phyloP scores from a whole-genome alignment of 805 yeast genomes.

The Wickerhamomyces bisporus region DNA sequence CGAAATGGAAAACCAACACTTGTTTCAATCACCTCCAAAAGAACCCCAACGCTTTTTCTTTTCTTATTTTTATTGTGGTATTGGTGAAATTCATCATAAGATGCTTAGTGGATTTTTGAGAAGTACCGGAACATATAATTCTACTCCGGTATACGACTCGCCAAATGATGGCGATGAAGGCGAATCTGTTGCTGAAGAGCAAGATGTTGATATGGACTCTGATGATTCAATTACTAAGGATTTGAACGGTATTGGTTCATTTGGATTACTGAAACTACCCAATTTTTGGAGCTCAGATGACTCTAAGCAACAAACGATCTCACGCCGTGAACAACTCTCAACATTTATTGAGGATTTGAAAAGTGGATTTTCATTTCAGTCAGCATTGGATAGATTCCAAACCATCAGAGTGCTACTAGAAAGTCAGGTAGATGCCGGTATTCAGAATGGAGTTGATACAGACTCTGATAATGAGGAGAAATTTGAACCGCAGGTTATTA shows the following conservation, averaged over 20 bases:
- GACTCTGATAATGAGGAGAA: constrained; percentile 36
- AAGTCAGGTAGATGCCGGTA: constrained; percentile 25
- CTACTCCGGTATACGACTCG: too few species aligned
- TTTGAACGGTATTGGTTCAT: constrained; percentile 47
- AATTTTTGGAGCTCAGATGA: constrained; percentile 14
- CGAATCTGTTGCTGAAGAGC: not conserved
- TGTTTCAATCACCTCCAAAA: too few species aligned
- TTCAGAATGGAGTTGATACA: constrained; percentile 25
- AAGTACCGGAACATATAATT: too few species aligned
- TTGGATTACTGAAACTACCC: constrained; percentile 18
- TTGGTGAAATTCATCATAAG: too few species aligned
- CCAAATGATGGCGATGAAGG: not conserved
- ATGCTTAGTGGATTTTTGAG: constrained; percentile 1
- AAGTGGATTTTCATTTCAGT: constrained; percentile 42
- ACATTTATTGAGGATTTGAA: constrained; percentile 30
- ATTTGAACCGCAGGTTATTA: constrained; percentile 54
- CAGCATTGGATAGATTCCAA: constrained; percentile 50
- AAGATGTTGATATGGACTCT: constrained; percentile 7
- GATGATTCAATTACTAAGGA: constrained; percentile 39
- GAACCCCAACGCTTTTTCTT: too few species aligned
- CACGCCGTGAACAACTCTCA: constrained; percentile 27
- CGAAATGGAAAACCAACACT: too few species aligned
- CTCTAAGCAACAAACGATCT: constrained; percentile 1
- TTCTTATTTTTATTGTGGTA: too few species aligned
- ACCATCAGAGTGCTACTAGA: constrained; percentile 27